Conservation (phyloP, 805 yeast species). For the Saccharomycopsis amapae region DNA sequence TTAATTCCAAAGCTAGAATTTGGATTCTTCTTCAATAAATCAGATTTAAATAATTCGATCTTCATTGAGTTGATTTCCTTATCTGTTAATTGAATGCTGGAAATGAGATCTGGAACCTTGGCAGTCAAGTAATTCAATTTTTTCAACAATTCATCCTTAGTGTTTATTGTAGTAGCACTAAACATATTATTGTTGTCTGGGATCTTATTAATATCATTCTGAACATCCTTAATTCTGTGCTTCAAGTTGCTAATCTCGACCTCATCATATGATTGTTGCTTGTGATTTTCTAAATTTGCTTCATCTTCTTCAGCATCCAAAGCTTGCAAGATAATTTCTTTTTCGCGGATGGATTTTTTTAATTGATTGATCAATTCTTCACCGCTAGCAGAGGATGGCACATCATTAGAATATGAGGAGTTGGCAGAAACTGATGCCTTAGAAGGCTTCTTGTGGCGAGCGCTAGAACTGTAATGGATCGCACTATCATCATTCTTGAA, state of each 20-base stretch:
- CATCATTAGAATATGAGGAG: conserved; percentile 31
- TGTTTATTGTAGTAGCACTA: conserved; percentile 32
- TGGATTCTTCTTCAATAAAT: conserved; percentile 58
- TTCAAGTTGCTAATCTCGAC: conserved; percentile 62
- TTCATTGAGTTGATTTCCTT: conserved; percentile 60
- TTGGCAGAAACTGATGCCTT: conserved; percentile 21
- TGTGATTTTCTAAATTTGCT: conserved; percentile 27
- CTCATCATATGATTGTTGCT: conserved; percentile 30
- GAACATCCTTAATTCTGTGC: conserved; percentile 43
- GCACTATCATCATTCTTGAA: conserved; percentile 73
- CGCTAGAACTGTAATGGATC: conserved; percentile 61
- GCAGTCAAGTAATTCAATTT: conserved; percentile 61
- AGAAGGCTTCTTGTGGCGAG: conserved; percentile 43
- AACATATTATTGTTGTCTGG: conserved; percentile 25
- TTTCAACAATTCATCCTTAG: conserved; percentile 42
- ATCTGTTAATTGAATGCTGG: conserved; percentile 56
- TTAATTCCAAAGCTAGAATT: conserved; percentile 55
- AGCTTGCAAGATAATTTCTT: conserved; percentile 62
- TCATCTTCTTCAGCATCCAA: conserved; percentile 55
- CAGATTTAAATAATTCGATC: conserved; percentile 52
- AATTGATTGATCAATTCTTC: conserved; percentile 42
- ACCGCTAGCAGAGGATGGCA: conserved; percentile 13
- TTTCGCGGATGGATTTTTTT: conserved; percentile 62
- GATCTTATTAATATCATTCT: conserved; percentile 29
- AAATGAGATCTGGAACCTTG: conserved; percentile 63